Percentiles rank a stretch among this genome's conserved stretches.
phyloP scores from a whole-genome alignment of 495 filamentous ascomycete genomes.

The Hyaloscypha bicolor region DNA sequence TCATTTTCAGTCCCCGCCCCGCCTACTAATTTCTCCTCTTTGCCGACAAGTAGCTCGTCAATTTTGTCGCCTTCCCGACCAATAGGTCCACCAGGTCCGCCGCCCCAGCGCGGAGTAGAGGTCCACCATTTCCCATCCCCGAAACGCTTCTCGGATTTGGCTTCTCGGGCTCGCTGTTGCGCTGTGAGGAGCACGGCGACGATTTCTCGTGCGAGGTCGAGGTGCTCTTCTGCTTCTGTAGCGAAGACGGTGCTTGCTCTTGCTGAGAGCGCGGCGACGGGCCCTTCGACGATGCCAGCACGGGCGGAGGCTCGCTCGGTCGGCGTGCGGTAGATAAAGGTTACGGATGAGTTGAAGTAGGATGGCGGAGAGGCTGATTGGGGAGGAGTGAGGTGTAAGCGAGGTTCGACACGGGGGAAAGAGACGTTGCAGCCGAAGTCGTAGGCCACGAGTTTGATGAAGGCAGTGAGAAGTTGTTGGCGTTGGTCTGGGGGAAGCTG shows the following conservation, averaged over 20 bases:
- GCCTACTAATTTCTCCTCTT: conserved; percentile 3
- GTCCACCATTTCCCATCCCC: conserved; percentile 86
- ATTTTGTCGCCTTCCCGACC: conserved; percentile 45
- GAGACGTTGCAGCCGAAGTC: conserved; percentile 76
- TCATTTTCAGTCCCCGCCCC: neutral
- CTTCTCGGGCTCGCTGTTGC: conserved; percentile 79
- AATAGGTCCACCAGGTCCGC: conserved; percentile 65
- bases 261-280: conserved; percentile 64
- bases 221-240: conserved; percentile 49
- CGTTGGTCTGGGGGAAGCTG: conserved; percentile 80
- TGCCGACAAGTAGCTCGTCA: conserved; percentile 7
- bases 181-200: conserved; percentile 74
- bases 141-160: conserved; percentile 61
- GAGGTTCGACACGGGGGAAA: conserved; percentile 62
- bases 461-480: conserved; percentile 66
- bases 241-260: conserved; percentile 54
- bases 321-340: conserved; percentile 67
- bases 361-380: conserved; percentile 44
- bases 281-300: conserved; percentile 75
- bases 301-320: conserved; percentile 69
- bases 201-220: conserved; percentile 75
- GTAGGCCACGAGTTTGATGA: conserved; percentile 79
- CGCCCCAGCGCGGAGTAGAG: conserved; percentile 72
- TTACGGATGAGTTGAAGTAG: conserved; percentile 53
- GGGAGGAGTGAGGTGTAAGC: conserved; percentile 59